These are phyloP conservation scores for Auricularia heimuer DNA, from an alignment of 768 basidiomycete genomes.

Conservation along the genomic window DNA sequence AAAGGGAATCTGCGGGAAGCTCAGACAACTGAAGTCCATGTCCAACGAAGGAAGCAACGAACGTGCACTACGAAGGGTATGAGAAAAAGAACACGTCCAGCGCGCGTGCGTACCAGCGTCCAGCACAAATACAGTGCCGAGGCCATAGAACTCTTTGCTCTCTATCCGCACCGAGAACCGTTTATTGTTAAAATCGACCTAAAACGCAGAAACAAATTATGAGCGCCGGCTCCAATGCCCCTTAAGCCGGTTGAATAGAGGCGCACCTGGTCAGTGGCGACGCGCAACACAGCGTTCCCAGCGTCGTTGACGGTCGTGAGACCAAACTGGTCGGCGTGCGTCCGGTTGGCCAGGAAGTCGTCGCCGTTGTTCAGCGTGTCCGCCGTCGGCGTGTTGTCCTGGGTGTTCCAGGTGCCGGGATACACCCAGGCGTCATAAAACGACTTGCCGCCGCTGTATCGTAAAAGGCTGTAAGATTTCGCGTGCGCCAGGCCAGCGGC, in stretches of 20 bases:
- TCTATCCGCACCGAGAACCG: neutral
- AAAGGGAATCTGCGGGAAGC: neutral
- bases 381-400: neutral
- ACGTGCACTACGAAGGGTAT: neutral
- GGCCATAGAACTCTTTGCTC: neutral
- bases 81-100: neutral
- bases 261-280: conserved; percentile 4
- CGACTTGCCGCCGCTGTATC: neutral
- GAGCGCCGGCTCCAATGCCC: too few relatives aligned
- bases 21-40: neutral
- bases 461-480: neutral
- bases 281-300: conserved; percentile 16
- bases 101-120: neutral
- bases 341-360: neutral
- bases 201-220: too few relatives aligned
- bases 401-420: neutral
- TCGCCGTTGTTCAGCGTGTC: neutral
- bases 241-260: too few relatives aligned
- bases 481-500: neutral
- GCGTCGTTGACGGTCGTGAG: conserved; percentile 12
- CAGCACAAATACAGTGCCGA: neutral
- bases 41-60: too few relatives aligned
- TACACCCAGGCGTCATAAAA: neutral
- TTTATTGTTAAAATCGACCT: too few relatives aligned
- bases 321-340: neutral